Base-by-base conservation (phyloP, 2,329 filamentous ascomycete species). In the Lachnellula occidentalis region DNA sequence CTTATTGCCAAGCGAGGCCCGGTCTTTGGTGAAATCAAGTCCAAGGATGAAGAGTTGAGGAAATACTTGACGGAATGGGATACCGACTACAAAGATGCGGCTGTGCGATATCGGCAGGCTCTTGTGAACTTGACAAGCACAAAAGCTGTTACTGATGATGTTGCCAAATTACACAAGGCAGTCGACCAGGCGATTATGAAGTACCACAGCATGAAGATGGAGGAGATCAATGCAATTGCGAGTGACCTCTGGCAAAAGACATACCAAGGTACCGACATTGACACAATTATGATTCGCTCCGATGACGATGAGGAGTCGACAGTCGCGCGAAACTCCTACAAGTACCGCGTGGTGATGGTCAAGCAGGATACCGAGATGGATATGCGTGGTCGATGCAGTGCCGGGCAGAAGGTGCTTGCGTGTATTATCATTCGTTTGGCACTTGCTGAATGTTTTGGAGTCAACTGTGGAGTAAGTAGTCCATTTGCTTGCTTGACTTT, bases 281-380 rank as follows among this genome's bases (percentile, higher is more conserved):
- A 99, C 74, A 94, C 89, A 1, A 96, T 99, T 68, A 81, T 95
- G 67, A 97, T 99, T 73, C 87, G 88, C 41, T 96, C 92, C 17
- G 92, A 97, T 71, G 87, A 85, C 64, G 94, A 97, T 22, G 41
- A 43, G 17, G 21, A 19, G n/a, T 43, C 41, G 69, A 83, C 52
- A 7, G 82, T 83, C 54, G 86, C 83, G 50, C 19, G n/a, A 15
- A 91, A 90, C 65, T 88, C 79, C 58, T 97, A 97, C 79, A 97
- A 99, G 73, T 99, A 99, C 76, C 89, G 94, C 46, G 87, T 99
- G 5, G 92, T 90, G 72, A 99, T 99, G 94, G 85, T 96, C 64
- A 99, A 99, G 75, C 87, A 92, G 69, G 91, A 95, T 67, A 90
- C 88, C 0, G 94, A 99, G 72, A 96, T 99, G 91, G 94, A 99